Evolutionary conservation across 148 eudicot species (phyloP).

Genomic region (Polygonum aviculare): DNA sequence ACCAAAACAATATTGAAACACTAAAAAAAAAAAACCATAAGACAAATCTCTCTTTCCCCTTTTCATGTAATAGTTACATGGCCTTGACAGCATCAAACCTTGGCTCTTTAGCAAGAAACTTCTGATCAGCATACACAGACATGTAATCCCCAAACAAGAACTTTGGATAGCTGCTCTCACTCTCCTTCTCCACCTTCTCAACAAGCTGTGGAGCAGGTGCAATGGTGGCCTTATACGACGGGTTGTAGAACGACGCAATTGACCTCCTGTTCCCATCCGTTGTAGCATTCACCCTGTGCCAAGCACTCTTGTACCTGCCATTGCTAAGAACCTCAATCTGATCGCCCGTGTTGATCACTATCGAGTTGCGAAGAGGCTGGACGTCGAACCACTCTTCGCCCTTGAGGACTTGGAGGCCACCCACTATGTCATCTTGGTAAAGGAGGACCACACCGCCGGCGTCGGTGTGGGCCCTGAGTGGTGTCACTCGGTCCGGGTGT

Average conservation of each 20-base stretch:
- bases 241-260: conserved; percentile 80
- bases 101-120: conserved; percentile 79
- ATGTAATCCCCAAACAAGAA: conserved; percentile 80
- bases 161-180: conserved; percentile 39
- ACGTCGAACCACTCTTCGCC: conserved; percentile 74
- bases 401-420: conserved; percentile 72
- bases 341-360: conserved; percentile 87
- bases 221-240: conserved; percentile 55
- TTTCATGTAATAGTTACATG: background rate
- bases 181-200: conserved; percentile 14
- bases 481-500: conserved; percentile 51
- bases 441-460: conserved; percentile 90
- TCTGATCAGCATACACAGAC: conserved; percentile 79
- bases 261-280: conserved; percentile 60
- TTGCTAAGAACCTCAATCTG: conserved; percentile 88
- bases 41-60: background rate
- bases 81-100: conserved; percentile 69
- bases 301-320: conserved; percentile 81
- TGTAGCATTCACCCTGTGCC: conserved; percentile 59
- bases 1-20: background rate
- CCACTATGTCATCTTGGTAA: conserved; percentile 66
- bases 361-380: conserved; percentile 56
- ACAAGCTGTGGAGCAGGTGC: conserved; percentile 58
- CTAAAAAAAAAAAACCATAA: background rate
- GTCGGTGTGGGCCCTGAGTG: conserved; percentile 85